Conservation (phyloP, 176 grass and related monocot species). For the Rhynchospora tenuis region DNA sequence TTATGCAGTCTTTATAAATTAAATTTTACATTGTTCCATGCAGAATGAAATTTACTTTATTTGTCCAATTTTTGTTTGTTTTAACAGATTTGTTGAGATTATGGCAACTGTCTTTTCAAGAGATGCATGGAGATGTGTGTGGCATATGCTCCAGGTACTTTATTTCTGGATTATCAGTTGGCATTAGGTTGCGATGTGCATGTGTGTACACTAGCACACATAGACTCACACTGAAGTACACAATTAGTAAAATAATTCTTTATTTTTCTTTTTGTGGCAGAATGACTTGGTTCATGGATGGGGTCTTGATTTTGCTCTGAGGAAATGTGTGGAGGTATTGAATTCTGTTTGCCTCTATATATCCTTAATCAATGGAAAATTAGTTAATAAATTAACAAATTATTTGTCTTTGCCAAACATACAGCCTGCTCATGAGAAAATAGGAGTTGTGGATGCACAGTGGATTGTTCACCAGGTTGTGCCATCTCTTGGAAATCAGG, state of each 20-base stretch:
- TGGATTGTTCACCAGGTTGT: constrained; percentile 96
- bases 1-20: not conserved
- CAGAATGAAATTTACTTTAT: constrained; percentile 19
- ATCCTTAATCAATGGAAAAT: not conserved
- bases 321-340: constrained; percentile 93
- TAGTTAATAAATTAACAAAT: not conserved
- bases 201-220: not conserved
- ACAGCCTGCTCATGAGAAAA: constrained; percentile 99
- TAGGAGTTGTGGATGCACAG: constrained; percentile 94
- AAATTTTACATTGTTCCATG: not conserved
- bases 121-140: constrained; percentile 97
- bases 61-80: constrained; percentile 9
- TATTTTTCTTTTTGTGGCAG: constrained; percentile 35
- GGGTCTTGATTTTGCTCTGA: constrained; percentile 97
- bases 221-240: not conserved
- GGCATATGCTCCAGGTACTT: constrained; percentile 98
- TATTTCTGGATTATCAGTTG: not conserved
- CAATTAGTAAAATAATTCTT: not conserved
- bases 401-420: constrained; percentile 25
- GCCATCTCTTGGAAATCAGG: constrained; percentile 95
- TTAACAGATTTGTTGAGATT: constrained; percentile 91
- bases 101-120: constrained; percentile 98
- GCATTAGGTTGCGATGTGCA: constrained; percentile 9
- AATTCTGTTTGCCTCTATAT: not conserved
- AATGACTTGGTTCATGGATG: constrained; percentile 99